phyloP scores from a whole-genome alignment of 1,284 basidiomycete species.

The Pascua guehoae region DNA sequence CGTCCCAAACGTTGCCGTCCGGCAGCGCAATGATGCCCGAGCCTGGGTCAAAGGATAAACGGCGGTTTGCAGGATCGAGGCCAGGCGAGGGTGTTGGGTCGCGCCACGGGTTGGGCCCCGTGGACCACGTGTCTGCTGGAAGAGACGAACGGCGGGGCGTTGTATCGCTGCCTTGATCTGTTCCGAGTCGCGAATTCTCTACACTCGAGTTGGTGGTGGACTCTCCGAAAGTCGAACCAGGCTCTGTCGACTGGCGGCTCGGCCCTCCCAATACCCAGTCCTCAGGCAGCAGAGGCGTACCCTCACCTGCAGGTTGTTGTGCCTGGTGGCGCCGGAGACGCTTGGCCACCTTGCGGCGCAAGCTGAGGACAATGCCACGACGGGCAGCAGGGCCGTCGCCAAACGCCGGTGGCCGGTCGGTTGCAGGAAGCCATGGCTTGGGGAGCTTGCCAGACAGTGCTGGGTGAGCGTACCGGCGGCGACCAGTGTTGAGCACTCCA shows the following conservation, averaged over 20 bases:
- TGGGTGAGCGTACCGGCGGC: slow-evolving; percentile 82
- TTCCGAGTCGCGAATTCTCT: not conserved
- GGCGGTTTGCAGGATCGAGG: not conserved
- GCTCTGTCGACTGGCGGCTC: not conserved
- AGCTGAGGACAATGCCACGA: slow-evolving; percentile 39
- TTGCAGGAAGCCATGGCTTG: slow-evolving; percentile 83
- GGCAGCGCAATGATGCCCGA: slow-evolving; percentile 75
- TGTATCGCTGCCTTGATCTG: not conserved
- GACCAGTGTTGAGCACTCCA: slow-evolving; percentile 69
- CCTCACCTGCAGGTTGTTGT: slow-evolving; percentile 1
- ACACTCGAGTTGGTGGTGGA: not conserved
- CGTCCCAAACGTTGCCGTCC: slow-evolving; percentile 62
- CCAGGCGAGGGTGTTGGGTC: slow-evolving; percentile 20
- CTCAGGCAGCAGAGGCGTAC: not conserved
- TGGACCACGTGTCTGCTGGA: not conserved
- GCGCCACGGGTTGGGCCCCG: slow-evolving; percentile 39
- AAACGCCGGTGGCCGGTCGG: slow-evolving; percentile 57
- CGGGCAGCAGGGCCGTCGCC: slow-evolving; percentile 51
- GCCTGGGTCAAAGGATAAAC: slow-evolving; percentile 33
- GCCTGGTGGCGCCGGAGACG: slow-evolving; percentile 27
- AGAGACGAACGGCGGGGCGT: not conserved
- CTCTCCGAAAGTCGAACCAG: not conserved
- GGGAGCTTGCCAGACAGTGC: slow-evolving; percentile 83
- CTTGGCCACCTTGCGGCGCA: slow-evolving; percentile 42
- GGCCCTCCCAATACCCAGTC: slow-evolving; percentile 1